phyloP scores from a whole-genome alignment of 2,329 filamentous ascomycete species.

The Cercospora sojina region DNA sequence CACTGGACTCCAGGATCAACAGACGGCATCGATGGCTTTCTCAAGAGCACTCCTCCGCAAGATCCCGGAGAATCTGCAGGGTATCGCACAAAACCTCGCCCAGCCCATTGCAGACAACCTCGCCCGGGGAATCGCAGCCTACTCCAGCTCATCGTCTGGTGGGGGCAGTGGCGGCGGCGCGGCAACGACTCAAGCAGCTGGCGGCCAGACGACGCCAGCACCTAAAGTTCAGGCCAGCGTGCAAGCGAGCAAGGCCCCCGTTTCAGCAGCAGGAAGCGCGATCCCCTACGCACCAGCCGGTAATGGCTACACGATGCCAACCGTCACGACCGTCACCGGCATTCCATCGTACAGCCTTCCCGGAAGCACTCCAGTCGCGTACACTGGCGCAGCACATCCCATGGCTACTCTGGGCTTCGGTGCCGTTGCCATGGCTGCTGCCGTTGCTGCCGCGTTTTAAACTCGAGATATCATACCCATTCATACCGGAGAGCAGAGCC shows the following conservation, averaged over 20 bases:
- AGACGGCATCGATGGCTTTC: constrained; percentile 16
- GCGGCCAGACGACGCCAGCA: background rate
- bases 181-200: constrained; percentile 1
- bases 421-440: constrained; percentile 14
- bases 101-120: constrained; percentile 17
- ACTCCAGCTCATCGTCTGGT: background rate
- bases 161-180: background rate
- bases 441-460: constrained; percentile 15
- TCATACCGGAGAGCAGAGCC: background rate
- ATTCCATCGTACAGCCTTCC: constrained; percentile 12
- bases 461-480: constrained; percentile 12
- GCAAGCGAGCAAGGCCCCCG: background rate
- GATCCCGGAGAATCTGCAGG: constrained; percentile 14
- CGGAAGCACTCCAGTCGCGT: constrained; percentile 12
- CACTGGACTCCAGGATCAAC: constrained; percentile 13
- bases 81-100: constrained; percentile 10
- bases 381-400: constrained; percentile 16
- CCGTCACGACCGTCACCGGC: background rate
- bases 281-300: background rate
- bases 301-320: constrained; percentile 10
- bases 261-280: background rate
- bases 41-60: constrained; percentile 16
- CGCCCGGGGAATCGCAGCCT: constrained; percentile 13
- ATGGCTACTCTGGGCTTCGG: constrained; percentile 12
- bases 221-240: constrained; percentile 7